Evolutionary conservation across 176 grass and related monocot species (phyloP).

Genomic region (Lolium rigidum): DNA sequence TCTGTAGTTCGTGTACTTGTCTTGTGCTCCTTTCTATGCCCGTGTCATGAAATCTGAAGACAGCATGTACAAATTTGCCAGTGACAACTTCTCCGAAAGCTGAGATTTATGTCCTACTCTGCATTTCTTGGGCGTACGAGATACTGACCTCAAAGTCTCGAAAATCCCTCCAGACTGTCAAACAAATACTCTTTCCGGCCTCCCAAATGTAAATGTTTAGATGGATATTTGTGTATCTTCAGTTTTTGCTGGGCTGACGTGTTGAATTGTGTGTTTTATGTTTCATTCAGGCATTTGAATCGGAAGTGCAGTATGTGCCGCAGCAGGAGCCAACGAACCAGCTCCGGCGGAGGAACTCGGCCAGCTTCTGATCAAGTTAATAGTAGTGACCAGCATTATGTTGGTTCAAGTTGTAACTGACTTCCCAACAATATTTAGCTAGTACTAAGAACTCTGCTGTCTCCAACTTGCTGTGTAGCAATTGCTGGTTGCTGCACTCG

Average conservation of each 20-base stretch:
- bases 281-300: constrained; percentile 58
- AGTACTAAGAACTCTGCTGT: constrained; percentile 41
- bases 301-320: constrained; percentile 59
- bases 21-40: constrained; percentile 37
- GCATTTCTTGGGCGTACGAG: constrained; percentile 22
- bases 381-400: constrained; percentile 33
- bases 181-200: neutral
- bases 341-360: constrained; percentile 75
- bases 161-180: neutral
- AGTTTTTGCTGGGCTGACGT: constrained; percentile 2
- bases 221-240: neutral
- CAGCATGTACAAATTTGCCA: constrained; percentile 41
- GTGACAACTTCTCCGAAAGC: constrained; percentile 44
- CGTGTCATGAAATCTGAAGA: constrained; percentile 53
- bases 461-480: constrained; percentile 36
- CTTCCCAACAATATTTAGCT: constrained; percentile 37
- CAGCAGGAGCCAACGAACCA: constrained; percentile 63
- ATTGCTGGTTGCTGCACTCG: constrained; percentile 26
- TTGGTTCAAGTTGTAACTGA: constrained; percentile 42
- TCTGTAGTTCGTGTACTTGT: neutral
- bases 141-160: constrained; percentile 18
- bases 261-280: constrained; percentile 12
- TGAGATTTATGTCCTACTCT: constrained; percentile 39
- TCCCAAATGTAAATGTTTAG: constrained; percentile 1
- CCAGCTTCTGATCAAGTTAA: constrained; percentile 69